Percentiles rank a stretch among this genome's conserved stretches.
Conservation (phyloP, 202 grass and related monocot species). For the Dendrocalamus latiflorus region DNA sequence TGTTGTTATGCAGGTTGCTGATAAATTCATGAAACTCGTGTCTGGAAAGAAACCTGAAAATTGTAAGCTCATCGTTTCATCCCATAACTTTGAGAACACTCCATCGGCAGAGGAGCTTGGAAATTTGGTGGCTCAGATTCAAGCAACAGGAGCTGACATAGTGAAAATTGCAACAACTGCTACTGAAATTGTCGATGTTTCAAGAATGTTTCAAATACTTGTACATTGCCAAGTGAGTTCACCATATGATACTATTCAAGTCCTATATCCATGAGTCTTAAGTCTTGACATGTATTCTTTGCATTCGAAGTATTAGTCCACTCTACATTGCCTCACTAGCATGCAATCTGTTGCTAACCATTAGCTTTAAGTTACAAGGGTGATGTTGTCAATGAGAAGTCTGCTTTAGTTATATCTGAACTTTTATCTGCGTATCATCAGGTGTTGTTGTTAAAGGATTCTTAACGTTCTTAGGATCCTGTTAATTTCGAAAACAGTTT, state of each 20-base stretch:
- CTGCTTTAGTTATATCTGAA: background rate
- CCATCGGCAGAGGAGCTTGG: conserved; percentile 69
- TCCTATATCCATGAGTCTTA: background rate
- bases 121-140: conserved; percentile 60
- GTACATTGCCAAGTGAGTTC: conserved; percentile 68
- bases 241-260: background rate
- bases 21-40: conserved; percentile 65
- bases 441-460: background rate
- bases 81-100: conserved; percentile 90
- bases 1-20: conserved; percentile 57
- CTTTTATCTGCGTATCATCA: background rate
- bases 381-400: background rate
- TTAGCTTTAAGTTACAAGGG: background rate
- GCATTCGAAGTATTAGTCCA: background rate
- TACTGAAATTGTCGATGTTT: conserved; percentile 78
- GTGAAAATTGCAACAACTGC: conserved; percentile 91
- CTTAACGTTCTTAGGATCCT: background rate
- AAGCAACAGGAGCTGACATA: conserved; percentile 78
- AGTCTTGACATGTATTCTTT: background rate
- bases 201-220: conserved; percentile 83
- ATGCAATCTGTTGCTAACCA: background rate
- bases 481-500: background rate
- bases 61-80: conserved; percentile 86
- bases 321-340: background rate
- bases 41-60: conserved; percentile 77